Conservation (phyloP, 768 basidiomycete species). For the Leccinum pellstonianum region DNA sequence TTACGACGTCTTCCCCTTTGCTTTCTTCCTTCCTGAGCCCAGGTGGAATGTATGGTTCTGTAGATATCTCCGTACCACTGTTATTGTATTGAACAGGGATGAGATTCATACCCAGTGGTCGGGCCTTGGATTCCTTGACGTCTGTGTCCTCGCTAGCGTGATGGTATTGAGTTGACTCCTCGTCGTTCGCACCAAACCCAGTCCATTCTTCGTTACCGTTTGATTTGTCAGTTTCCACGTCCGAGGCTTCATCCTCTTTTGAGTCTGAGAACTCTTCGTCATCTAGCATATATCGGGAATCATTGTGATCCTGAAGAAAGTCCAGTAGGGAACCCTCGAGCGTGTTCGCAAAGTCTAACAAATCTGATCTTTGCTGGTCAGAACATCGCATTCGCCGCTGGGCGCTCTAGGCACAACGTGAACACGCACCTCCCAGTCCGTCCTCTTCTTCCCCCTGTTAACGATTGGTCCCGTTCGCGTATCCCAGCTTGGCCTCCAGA, state of each 20-base stretch:
- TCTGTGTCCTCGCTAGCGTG: background rate
- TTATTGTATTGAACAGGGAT: background rate
- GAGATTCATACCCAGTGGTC: slow-evolving; percentile 13
- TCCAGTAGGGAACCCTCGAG: slow-evolving; percentile 15
- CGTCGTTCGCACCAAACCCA: slow-evolving; percentile 30
- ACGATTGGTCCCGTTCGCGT: slow-evolving; percentile 41
- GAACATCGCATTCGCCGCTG: background rate
- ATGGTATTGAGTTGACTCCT: background rate
- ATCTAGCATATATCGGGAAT: background rate
- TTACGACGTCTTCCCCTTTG: slow-evolving; percentile 41
- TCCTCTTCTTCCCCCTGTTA: slow-evolving; percentile 60
- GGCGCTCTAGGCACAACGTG: background rate
- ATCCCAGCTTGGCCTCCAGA: slow-evolving; percentile 75
- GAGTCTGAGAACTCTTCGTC: slow-evolving; percentile 2
- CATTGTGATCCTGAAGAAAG: background rate
- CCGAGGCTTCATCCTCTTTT: slow-evolving; percentile 6
- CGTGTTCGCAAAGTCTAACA: slow-evolving; percentile 50
- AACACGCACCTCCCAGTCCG: slow-evolving; percentile 73
- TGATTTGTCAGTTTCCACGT: slow-evolving; percentile 24
- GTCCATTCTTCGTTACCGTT: slow-evolving; percentile 37
- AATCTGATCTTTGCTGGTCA: slow-evolving; percentile 38
- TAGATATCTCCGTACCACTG: slow-evolving; percentile 2
- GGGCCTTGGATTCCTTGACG: slow-evolving; percentile 3
- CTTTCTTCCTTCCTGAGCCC: slow-evolving; percentile 57
- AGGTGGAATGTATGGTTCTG: slow-evolving; percentile 77